Evolutionary conservation across 805 yeast genomes (phyloP), one percentile per base, ranked within the genome.

Genomic region (Naumovozyma dairenensis): DNA sequence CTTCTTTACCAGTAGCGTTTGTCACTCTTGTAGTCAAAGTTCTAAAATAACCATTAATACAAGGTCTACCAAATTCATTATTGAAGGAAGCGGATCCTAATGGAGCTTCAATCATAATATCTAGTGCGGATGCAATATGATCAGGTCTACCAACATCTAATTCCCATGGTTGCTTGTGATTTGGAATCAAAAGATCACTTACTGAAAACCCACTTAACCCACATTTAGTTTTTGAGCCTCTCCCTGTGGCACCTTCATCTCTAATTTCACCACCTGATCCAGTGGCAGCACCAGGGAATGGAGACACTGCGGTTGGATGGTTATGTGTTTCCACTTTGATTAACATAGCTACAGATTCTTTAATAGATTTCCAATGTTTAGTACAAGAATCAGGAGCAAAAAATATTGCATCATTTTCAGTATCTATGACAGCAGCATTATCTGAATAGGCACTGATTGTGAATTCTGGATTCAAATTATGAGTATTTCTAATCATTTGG

Each of bases 251-350:
- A 65, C 96, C 98, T 66, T 92, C 99, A 62, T 92, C 99, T 71
- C 99, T 83, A 53, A 92, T 92, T 64, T 92, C 99, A 67, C 99
- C 99, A 59, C 99, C 99, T 8, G 97, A 87, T 43, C 99, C 99
- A 10, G 99, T 92, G 28, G 99, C 94, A 21, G 99, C 99, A 60
- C 99, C 99, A 3, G 98, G 87, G 63, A 85, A 92, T 26, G 99
- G 99, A 16, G 97, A 89, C 4, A 92, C 96, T 1, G 98, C 98
- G 17, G 99, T 92, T 35, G 99, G 99, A 60, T 92, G 99, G 65
- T 92, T 92, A 61, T 92, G 99, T 17, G 99, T 92, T 64, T 92
- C 99, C 33, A 92, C 98, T 60, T 92, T 92, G 53, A 87, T 83
- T 46, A 92, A 66, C 52, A 93, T 84, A 44, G 87, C 92, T 15